Evolutionary conservation across 768 basidiomycete genomes (phyloP), one percentile per base, ranked within the genome.

Genomic region (Trametes maxima): DNA sequence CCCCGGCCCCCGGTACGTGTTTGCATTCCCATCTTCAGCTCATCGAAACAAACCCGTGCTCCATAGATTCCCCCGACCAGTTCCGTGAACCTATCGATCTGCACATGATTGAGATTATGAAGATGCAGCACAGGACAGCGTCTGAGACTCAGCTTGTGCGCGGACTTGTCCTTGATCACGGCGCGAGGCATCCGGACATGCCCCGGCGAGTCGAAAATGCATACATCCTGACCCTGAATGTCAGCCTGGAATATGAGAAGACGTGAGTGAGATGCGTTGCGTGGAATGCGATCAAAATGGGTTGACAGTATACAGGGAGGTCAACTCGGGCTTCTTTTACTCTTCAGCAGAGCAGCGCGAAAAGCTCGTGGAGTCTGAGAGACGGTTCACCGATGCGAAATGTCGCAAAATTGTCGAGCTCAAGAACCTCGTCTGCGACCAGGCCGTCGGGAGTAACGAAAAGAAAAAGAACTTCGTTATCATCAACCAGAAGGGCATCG

Each of bases 101-200:
- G 58, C 96, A 98, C 78, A 99, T 99, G 97, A 80, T 99, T 53
- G 97, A 99, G 78, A 88, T 98, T 64, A 98, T 98, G 97, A 98
- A 98, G 80, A 99, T 99, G 97, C 96, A 97, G 75, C 97, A 99
- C 78, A 90, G 95, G 69, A 95, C 90, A 44, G 94, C 97, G 64
- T 94, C 94, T 22, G 97, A 99, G 75, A 99, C 97, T 33, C 92
- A 97, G 73, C 86, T 99, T 40, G 80, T 99, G 69, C 90, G 92
- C 68, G 97, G 97, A 37, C 82, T 99, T 59, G 97, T 99, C 46
- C 82, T 99, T 68, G 97, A 99, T 77, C 96, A 98, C 72, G 96
- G 97, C 66, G 93, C 92, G 57, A 81, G 97, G 66, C 97, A 99
- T 77, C 96, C 97, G 12, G 97, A 98, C 76, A 98, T 98, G 97